phyloP scores from a whole-genome alignment of 2,329 filamentous ascomycete genomes.

The Allantophomopsis lycopodina region DNA sequence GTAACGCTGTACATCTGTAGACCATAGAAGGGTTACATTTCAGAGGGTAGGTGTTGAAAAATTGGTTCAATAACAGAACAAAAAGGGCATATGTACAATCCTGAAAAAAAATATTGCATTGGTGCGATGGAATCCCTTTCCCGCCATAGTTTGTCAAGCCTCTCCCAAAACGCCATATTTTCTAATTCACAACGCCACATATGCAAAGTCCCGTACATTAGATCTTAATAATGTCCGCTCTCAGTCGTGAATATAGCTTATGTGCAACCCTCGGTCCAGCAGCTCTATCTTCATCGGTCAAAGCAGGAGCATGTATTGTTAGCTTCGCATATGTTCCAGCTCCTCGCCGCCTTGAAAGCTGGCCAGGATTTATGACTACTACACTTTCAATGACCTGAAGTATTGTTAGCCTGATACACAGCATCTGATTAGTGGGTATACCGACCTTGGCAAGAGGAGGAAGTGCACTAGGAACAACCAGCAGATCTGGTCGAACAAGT shows the following conservation, averaged over 20 bases:
- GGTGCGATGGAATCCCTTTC: too few species aligned
- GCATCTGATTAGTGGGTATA: background rate
- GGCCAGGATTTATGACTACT: conserved; percentile 80
- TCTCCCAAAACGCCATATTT: too few species aligned
- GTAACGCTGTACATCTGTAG: too few species aligned
- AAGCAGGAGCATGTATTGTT: conserved; percentile 51
- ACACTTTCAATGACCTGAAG: conserved; percentile 78
- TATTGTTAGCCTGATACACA: background rate
- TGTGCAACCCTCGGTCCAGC: conserved; percentile 50
- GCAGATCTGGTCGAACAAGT: conserved; percentile 69
- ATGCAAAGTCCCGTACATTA: conserved; percentile 15
- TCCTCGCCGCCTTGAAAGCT: conserved; percentile 69
- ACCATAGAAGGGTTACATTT: too few species aligned
- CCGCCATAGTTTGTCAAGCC: too few species aligned
- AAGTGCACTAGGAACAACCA: conserved; percentile 70
- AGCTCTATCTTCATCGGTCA: conserved; percentile 43
- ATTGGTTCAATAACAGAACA: too few species aligned
- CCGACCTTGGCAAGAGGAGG: conserved; percentile 79
- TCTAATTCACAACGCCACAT: too few species aligned
- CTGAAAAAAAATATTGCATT: too few species aligned
- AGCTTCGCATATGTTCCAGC: conserved; percentile 79
- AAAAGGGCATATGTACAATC: too few species aligned
- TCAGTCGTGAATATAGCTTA: conserved; percentile 65
- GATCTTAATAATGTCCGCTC: conserved; percentile 80
- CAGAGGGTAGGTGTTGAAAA: too few species aligned